Evolutionary conservation across 2,329 filamentous ascomycete species (phyloP).

Genomic region (Trichophyton schoenleinii): DNA sequence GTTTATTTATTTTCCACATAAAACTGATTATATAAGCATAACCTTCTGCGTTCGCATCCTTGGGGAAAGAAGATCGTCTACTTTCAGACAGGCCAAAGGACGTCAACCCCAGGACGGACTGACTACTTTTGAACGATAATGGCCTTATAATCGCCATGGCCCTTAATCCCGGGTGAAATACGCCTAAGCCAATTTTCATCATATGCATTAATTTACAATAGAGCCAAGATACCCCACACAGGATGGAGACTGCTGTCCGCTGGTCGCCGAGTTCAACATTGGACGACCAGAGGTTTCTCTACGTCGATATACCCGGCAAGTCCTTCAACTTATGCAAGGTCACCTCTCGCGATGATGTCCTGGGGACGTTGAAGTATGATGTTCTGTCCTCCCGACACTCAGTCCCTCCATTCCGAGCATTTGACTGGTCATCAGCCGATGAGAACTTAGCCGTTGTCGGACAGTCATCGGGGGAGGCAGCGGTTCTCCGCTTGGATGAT

Average conservation of each 20-base stretch:
- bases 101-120: background rate
- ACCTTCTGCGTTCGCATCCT: too few relatives aligned
- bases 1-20: too few relatives aligned
- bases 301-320: slow-evolving; percentile 49
- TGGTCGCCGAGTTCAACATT: slow-evolving; percentile 49
- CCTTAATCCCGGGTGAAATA: slow-evolving; percentile 5
- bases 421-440: slow-evolving; percentile 52
- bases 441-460: slow-evolving; percentile 48
- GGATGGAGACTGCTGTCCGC: slow-evolving; percentile 50
- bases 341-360: slow-evolving; percentile 24
- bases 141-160: slow-evolving; percentile 5
- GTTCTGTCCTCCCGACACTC: slow-evolving; percentile 42
- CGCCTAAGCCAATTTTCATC: background rate
- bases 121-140: background rate
- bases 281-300: slow-evolving; percentile 44
- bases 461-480: slow-evolving; percentile 49
- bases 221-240: slow-evolving; percentile 3
- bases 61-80: background rate
- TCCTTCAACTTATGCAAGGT: slow-evolving; percentile 47
- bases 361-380: slow-evolving; percentile 37
- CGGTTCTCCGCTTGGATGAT: slow-evolving; percentile 43
- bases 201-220: background rate
- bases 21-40: too few relatives aligned
- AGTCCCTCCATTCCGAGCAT: slow-evolving; percentile 50
- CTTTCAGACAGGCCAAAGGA: background rate